Evolutionary conservation across 768 basidiomycete genomes (phyloP), one percentile per base, ranked within the genome.

Genomic region (Amanita rimosa): DNA sequence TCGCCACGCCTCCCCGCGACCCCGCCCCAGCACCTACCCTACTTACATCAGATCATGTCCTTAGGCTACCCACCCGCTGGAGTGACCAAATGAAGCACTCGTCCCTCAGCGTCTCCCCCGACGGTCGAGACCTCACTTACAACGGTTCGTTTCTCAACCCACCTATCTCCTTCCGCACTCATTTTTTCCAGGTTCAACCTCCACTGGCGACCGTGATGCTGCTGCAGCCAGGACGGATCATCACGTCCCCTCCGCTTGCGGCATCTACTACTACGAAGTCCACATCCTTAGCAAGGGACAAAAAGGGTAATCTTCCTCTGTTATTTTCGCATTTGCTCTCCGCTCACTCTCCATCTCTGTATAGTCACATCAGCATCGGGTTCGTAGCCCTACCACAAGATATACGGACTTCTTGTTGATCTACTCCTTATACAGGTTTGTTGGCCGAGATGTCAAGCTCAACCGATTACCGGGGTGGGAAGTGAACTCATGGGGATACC

Each of bases 231-330:
- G 91, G 44, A 81, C 94, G 0, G 76, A 76, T 38, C 68, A 79
- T 54, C 77, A 84, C 1, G 84, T 95, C 42, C 94, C 94, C 1
- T 72, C 83, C 0, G 81, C 84, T 9, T 87, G 87, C 56, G 96
- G 94, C 19, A 81, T 98, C 48, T 95, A 90, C 60, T 99, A 98
- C 63, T 99, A 84, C 60, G 95, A 99, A 68, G 80, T 92, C 4
- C 79, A 86, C 57, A 79, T 98, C 40, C 61, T 85, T 5, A 80
- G 85, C 60, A 87, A 87, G 58, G 85, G 86, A 9, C 70, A 76
- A 37, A 87, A 85, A 62, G 91, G 88, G 91, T 84, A 56, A 60
- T 78, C 24, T 19, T 52, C 10, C 40, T 34, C 41, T 21, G 49
- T 46, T 11, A 48, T 48, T 39, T 33, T n/a, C 48, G 44, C 40